Base-by-base conservation (phyloP, 768 basidiomycete genomes). In the Strobilomyces confusus region DNA sequence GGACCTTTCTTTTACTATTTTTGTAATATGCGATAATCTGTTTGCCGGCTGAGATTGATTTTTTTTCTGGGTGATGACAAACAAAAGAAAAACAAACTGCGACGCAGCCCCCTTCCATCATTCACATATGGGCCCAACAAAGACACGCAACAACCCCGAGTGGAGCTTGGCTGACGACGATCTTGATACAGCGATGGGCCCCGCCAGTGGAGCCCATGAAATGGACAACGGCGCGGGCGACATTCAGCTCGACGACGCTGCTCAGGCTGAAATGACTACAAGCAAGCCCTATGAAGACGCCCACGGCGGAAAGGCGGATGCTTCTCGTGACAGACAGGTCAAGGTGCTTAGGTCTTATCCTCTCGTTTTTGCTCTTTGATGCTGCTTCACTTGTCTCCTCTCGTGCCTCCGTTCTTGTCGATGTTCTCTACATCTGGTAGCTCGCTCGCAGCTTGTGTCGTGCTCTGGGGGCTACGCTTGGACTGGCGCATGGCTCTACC, bases 291-390 rank as follows among this genome's bases (percentile, higher is more conserved):
- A 42, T 63, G 81, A 82, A 65, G 80, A 78, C 63, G 65, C 73
- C 62, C 77, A 76, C 59, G 74, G 75, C 60, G 48, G 45, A 56
- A 63, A 76, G 66, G 69, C 73, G 61, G 80, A 80, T 54, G 65
- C 73, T 66, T 44, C 61, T 60, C 83, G 84, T 65, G 86, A 89
- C 76, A 88, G 86, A 79, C 84, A 84, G 76, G 77, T 83, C 79
- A 89, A 89, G 87, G 87, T 89, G 87, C 87, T 87, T 89, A 86
- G 81, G 79, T 85, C 78, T 78, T 72, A 74, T 79, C 71, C 63
- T 67, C 67, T 73, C 51, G 55, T 68, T 66, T 62, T 63, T 71
- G 58, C 55, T 62, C 23, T 64, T 54, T 55, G 41, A 32, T 69
- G 56, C 58, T 48, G 37, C 58, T 49, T 44, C 38, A 52, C 26